Percentiles rank a stretch among this genome's conserved stretches.
phyloP scores from a whole-genome alignment of 2,329 filamentous ascomycete genomes.

The Talaromyces rugulosus region DNA sequence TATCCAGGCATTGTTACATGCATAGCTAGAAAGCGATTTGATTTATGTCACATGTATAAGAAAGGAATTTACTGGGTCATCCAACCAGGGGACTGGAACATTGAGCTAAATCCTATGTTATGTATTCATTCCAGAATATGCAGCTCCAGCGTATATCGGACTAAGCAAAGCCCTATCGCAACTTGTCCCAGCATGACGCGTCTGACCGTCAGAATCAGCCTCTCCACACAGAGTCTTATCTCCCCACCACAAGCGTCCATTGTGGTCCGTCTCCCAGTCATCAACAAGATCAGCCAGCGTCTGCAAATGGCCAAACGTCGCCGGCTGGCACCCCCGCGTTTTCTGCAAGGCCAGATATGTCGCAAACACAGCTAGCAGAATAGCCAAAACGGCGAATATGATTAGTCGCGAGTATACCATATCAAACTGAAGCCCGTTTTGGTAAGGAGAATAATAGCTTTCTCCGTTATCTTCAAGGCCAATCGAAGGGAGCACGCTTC shows the following conservation, averaged over 20 bases:
- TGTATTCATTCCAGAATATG: background rate
- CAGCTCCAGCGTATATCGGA: background rate
- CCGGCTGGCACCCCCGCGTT: background rate
- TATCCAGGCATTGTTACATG: background rate
- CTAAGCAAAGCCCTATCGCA: background rate
- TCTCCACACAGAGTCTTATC: background rate
- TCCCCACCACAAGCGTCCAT: slow-evolving; percentile 4
- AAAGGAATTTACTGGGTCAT: too few relatives aligned
- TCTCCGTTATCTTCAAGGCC: background rate
- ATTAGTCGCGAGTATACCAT: slow-evolving; percentile 1
- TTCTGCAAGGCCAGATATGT: background rate
- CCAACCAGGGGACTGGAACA: too few relatives aligned
- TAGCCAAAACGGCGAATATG: background rate
- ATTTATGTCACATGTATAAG: background rate
- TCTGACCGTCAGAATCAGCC: background rate
- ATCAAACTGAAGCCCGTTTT: background rate
- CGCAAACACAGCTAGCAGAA: background rate
- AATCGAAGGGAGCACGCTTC: slow-evolving; percentile 7
- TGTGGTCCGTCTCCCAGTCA: background rate
- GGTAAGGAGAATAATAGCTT: background rate
- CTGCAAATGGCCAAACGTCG: slow-evolving; percentile 4
- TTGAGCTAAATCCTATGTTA: too few relatives aligned
- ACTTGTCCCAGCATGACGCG: background rate
- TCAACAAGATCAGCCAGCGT: slow-evolving; percentile 2
- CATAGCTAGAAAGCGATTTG: background rate